Conservation (phyloP, 352 stramenopile genomes). For the Pythium aphanidermatum region DNA sequence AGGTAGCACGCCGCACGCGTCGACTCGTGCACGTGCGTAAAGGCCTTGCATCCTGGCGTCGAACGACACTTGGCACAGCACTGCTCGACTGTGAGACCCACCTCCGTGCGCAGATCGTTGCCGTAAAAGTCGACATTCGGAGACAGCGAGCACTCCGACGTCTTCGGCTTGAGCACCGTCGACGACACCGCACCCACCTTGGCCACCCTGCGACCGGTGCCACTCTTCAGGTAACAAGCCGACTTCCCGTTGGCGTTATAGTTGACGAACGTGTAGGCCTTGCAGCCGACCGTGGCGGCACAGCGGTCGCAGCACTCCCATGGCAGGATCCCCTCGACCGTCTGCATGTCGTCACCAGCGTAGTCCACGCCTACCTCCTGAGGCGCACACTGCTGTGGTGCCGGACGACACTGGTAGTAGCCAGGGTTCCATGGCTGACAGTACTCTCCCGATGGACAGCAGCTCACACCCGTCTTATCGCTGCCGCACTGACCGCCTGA, state of each 20-base stretch:
- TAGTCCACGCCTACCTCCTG: constrained; percentile 31
- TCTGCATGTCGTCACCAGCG: constrained; percentile 30
- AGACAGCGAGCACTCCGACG: too few species aligned
- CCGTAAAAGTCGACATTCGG: constrained; percentile 41
- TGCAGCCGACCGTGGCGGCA: constrained; percentile 23
- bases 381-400: constrained; percentile 23
- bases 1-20: constrained; percentile 49
- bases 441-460: constrained; percentile 33
- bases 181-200: constrained; percentile 6
- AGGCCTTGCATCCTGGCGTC: constrained; percentile 41
- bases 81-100: constrained; percentile 21
- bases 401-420: constrained; percentile 31
- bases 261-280: constrained; percentile 50
- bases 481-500: constrained; percentile 10
- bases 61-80: constrained; percentile 39
- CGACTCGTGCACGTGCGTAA: constrained; percentile 43
- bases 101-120: constrained; percentile 34
- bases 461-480: constrained; percentile 15
- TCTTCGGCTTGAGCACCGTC: background rate
- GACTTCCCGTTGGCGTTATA: constrained; percentile 18
- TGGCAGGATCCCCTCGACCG: constrained; percentile 25
- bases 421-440: constrained; percentile 32
- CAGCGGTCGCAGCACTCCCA: constrained; percentile 33
- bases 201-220: constrained; percentile 2
- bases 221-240: constrained; percentile 19